phyloP scores from a whole-genome alignment of 2,329 filamentous ascomycete genomes.

The Cladophialophora yegresii region DNA sequence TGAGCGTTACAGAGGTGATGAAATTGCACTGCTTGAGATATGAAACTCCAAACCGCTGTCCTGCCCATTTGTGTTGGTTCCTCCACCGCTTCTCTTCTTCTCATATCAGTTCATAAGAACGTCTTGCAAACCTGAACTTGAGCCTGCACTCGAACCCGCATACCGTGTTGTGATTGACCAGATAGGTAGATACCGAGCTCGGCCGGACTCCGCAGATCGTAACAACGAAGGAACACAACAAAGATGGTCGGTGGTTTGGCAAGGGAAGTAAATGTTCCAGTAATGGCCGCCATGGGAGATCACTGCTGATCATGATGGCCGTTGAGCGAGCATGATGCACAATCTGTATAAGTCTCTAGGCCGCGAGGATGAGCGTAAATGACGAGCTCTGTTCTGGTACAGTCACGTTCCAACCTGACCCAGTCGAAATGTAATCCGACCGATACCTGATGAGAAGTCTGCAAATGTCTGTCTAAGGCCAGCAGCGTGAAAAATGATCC shows the following conservation, averaged over 20 bases:
- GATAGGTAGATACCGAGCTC: not conserved
- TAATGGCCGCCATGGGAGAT: not conserved
- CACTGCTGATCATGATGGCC: not conserved
- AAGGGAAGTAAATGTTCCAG: not conserved
- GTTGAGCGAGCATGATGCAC: not conserved
- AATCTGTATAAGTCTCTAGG: too few relatives aligned
- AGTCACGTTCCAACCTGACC: too few relatives aligned
- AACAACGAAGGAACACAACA: not conserved
- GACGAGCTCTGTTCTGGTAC: too few relatives aligned
- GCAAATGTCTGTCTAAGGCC: not conserved
- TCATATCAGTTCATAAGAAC: not conserved
- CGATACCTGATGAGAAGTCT: not conserved
- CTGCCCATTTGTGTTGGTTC: not conserved
- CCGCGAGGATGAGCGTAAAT: not conserved
- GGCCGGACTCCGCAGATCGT: not conserved
- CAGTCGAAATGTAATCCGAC: too few relatives aligned
- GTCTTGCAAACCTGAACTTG: not conserved
- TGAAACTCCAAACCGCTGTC: not conserved
- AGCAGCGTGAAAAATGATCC: not conserved
- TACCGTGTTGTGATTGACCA: not conserved
- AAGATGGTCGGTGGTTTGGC: not conserved
- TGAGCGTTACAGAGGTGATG: not conserved
- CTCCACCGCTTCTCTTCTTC: not conserved
- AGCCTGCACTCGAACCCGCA: not conserved
- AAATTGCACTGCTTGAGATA: not conserved